phyloP scores from a whole-genome alignment of 2,329 filamentous ascomycete species.

The Cucurbitaria berberidis region DNA sequence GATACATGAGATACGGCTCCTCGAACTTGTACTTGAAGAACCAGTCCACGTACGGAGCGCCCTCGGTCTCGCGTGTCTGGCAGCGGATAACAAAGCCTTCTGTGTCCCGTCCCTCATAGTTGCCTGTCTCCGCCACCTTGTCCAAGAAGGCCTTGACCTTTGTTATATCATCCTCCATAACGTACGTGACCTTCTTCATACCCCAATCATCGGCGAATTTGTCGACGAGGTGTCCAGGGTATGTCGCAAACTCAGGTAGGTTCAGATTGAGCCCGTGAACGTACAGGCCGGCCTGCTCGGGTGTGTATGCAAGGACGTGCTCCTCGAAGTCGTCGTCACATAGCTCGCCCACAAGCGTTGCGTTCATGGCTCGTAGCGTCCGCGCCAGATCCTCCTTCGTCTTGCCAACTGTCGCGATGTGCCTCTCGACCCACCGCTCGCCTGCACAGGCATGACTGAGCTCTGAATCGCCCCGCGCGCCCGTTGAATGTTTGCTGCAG shows the following conservation, averaged over 20 bases:
- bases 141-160: conserved; percentile 83
- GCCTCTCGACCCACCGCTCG: conserved; percentile 79
- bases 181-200: conserved; percentile 84
- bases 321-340: conserved; percentile 97
- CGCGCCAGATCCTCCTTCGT: conserved; percentile 78
- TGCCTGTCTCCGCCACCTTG: conserved; percentile 82
- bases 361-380: conserved; percentile 78
- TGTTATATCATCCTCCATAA: conserved; percentile 75
- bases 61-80: conserved; percentile 64
- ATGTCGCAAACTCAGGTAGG: conserved; percentile 87
- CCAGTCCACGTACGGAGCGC: conserved; percentile 79
- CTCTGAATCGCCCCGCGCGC: conserved; percentile 71
- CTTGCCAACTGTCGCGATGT: conserved; percentile 78
- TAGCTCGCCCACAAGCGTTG: conserved; percentile 93
- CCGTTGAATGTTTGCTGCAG: conserved; percentile 99
- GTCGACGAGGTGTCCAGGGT: conserved; percentile 82
- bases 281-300: conserved; percentile 85
- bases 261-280: conserved; percentile 97
- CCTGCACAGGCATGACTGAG: conserved; percentile 85
- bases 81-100: conserved; percentile 97
- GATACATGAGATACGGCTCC: conserved; percentile 97
- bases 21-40: conserved; percentile 99
- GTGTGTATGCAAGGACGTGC: conserved; percentile 88
- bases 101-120: conserved; percentile 88
- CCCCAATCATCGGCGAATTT: conserved; percentile 91